Conservation (phyloP, 768 basidiomycete genomes). For the Lactifluus rugatus region DNA sequence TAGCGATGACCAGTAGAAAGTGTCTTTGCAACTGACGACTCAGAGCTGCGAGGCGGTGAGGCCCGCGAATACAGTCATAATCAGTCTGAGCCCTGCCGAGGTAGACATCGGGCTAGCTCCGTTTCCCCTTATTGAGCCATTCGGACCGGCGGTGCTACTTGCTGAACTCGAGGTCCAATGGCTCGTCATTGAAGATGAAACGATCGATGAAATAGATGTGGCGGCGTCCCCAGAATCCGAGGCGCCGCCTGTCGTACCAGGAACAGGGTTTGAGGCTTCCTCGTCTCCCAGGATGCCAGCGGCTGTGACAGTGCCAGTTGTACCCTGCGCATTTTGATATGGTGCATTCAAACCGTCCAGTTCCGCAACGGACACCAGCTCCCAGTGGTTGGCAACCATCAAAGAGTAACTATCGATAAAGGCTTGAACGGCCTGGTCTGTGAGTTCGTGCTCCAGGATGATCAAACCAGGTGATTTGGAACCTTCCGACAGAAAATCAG, state of each 20-base stretch:
- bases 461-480: conserved; percentile 32
- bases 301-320: conserved; percentile 1
- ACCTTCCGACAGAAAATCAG: conserved; percentile 18
- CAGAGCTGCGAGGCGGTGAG: not conserved
- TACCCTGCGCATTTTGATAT: conserved; percentile 16
- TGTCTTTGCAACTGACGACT: not conserved
- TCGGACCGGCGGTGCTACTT: not conserved
- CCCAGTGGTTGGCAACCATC: conserved; percentile 12
- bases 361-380: conserved; percentile 2
- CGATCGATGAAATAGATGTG: not conserved
- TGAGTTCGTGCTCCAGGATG: conserved; percentile 37
- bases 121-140: not conserved
- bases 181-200: not conserved
- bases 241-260: no score
- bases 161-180: not conserved
- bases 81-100: not conserved
- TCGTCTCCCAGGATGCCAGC: not conserved
- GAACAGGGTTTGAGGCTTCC: not conserved
- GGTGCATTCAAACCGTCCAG: conserved; percentile 3
- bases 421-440: conserved; percentile 20
- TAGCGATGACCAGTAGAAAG: not conserved
- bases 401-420: conserved; percentile 14
- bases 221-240: not conserved
- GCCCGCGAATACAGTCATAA: not conserved
- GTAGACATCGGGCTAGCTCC: not conserved